These are phyloP conservation scores for Paulownia fortunei DNA, from an alignment of 257 asterid species.

Conservation along the genomic window DNA sequence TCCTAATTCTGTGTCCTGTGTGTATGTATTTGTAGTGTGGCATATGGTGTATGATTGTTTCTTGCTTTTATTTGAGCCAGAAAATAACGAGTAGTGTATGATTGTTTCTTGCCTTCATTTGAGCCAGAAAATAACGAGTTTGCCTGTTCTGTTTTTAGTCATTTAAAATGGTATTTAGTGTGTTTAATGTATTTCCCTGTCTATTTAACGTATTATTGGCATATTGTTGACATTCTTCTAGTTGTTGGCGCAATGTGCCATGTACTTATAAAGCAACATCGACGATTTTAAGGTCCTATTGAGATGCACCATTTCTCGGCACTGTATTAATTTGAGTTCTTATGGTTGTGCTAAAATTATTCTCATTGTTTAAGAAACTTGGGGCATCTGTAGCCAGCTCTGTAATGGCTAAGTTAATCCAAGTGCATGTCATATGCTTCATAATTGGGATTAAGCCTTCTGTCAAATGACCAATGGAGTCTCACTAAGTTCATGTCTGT, in stretches of 20 bases:
- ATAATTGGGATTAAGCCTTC: neutral
- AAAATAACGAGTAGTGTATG: too few relatives aligned
- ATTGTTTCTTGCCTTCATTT: neutral
- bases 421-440: neutral
- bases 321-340: neutral
- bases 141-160: neutral
- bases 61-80: too few relatives aligned
- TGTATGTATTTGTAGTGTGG: constrained; percentile 4
- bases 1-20: neutral
- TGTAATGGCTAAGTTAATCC: neutral
- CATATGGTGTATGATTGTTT: neutral
- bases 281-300: neutral
- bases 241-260: neutral
- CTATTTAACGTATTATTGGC: neutral
- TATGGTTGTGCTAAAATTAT: neutral
- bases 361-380: neutral
- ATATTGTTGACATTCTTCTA: neutral
- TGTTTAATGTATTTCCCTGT: neutral
- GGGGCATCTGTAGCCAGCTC: neutral
- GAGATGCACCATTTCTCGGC: neutral
- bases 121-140: neutral
- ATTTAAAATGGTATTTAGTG: neutral
- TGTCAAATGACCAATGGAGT: neutral
- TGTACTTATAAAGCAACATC: neutral
- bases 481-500: neutral